Percentiles rank a stretch among this genome's conserved stretches.
phyloP scores from a whole-genome alignment of 164 flowering plant genomes.

The Nelumbo lutea region DNA sequence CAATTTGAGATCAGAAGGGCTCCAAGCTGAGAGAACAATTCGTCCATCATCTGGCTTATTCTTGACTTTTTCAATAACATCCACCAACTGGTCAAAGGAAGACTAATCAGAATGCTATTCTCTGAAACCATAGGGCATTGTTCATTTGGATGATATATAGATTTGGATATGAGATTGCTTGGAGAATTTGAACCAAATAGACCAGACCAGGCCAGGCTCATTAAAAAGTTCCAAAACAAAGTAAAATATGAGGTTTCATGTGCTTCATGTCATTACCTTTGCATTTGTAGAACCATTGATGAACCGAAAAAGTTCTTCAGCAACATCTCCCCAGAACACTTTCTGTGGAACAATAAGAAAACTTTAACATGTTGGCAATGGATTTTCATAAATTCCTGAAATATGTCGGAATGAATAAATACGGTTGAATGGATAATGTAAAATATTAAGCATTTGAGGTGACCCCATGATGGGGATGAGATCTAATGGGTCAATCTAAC shows the following conservation, averaged over 20 bases:
- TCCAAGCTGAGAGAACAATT: slow-evolving; percentile 92
- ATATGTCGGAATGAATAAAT: too few species aligned
- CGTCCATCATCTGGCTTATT: slow-evolving; percentile 75
- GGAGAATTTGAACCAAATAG: too few species aligned
- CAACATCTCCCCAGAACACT: slow-evolving; percentile 97
- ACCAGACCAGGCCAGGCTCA: too few species aligned
- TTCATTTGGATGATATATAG: too few species aligned
- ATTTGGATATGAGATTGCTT: too few species aligned
- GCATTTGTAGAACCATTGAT: slow-evolving; percentile 96
- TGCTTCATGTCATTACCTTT: slow-evolving; percentile 41
- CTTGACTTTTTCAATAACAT: slow-evolving; percentile 83
- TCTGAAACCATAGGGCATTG: too few species aligned
- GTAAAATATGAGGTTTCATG: too few species aligned
- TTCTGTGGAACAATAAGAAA: slow-evolving; percentile 40
- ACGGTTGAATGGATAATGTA: too few species aligned
- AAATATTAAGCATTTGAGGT: too few species aligned
- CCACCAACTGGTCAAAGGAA: slow-evolving; percentile 62
- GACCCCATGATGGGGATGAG: background rate
- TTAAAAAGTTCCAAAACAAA: too few species aligned
- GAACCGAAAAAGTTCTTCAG: slow-evolving; percentile 95
- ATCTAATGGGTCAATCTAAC: background rate
- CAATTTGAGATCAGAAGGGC: slow-evolving; percentile 82
- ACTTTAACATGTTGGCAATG: background rate
- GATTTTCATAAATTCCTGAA: too few species aligned
- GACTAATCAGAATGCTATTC: background rate